Evolutionary conservation across 2,329 filamentous ascomycete species (phyloP).

Genomic region (Reticulascus tulasneorum): DNA sequence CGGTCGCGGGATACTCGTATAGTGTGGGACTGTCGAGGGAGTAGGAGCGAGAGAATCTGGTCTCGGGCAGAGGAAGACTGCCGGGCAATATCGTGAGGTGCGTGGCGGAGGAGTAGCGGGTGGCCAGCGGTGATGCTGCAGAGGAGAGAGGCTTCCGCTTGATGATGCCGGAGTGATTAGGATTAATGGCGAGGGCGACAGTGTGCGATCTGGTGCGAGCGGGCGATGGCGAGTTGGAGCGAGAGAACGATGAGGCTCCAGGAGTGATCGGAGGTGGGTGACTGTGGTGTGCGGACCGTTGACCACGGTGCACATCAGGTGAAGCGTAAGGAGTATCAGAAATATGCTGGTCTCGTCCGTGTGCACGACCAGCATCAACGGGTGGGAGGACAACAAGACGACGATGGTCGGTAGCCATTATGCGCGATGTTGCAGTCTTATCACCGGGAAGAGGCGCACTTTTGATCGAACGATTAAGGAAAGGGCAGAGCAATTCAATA

Average conservation of each 20-base stretch:
- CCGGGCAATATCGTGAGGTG: conserved; percentile 20
- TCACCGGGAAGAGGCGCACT: conserved; percentile 8
- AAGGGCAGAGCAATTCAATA: conserved; percentile 4
- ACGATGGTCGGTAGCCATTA: conserved; percentile 12
- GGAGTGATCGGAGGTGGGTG: conserved; percentile 15
- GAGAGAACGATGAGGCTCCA: conserved; percentile 3
- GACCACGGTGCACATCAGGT: conserved; percentile 10
- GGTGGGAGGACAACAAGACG: conserved; percentile 7
- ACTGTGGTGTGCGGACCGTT: conserved; percentile 10
- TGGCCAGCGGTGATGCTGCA: conserved; percentile 48
- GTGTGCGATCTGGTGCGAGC: conserved; percentile 15
- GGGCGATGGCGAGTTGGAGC: conserved; percentile 10
- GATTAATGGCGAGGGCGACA: conserved; percentile 3
- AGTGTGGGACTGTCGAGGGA: conserved; percentile 59
- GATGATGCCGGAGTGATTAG: conserved; percentile 32
- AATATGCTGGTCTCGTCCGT: conserved; percentile 10
- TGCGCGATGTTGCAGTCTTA: conserved; percentile 10
- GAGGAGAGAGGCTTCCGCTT: conserved; percentile 59
- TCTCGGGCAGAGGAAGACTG: conserved; percentile 45
- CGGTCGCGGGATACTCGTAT: conserved; percentile 49
- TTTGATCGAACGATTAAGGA: conserved; percentile 8
- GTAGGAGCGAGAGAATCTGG: conserved; percentile 50
- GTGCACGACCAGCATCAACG: no score
- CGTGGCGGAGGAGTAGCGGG: conserved; percentile 40
- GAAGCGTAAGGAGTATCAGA: conserved; percentile 16